These are phyloP conservation scores for Hypoxylon cercidicola DNA, from an alignment of 495 filamentous ascomycete genomes.

Conservation along the genomic window DNA sequence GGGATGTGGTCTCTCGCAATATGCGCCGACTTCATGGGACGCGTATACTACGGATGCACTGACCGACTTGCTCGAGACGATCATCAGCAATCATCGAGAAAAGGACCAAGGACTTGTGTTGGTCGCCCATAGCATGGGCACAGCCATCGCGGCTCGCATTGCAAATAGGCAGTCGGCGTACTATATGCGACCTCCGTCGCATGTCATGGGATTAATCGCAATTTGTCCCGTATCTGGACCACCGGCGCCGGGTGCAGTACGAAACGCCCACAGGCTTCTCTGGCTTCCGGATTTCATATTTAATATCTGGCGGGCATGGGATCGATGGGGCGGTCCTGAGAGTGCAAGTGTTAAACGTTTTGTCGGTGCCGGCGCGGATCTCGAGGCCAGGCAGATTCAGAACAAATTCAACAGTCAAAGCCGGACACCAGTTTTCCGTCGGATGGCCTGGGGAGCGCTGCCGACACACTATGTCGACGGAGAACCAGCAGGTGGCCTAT, in stretches of 20 bases:
- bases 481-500: conserved; percentile 69
- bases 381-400: conserved; percentile 80
- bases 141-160: conserved; percentile 78
- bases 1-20: conserved; percentile 83
- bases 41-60: conserved; percentile 83
- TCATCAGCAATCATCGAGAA: conserved; percentile 77
- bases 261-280: conserved; percentile 65
- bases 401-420: conserved; percentile 86
- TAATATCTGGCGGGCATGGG: conserved; percentile 80
- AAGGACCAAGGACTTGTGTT: conserved; percentile 80
- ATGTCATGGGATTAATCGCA: conserved; percentile 79
- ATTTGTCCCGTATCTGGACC: conserved; percentile 79
- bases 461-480: conserved; percentile 62
- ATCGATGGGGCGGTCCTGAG: conserved; percentile 78
- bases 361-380: conserved; percentile 77
- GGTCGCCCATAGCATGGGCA: conserved; percentile 90
- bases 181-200: conserved; percentile 59
- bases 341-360: conserved; percentile 84
- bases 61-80: conserved; percentile 73
- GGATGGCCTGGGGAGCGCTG: conserved; percentile 80
- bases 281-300: conserved; percentile 77
- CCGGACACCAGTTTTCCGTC: conserved; percentile 79
- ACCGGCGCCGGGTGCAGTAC: conserved; percentile 63
- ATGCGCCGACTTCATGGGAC: conserved; percentile 74
- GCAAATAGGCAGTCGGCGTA: conserved; percentile 68